These are phyloP conservation scores for Clonostachys sp. DNA, from an alignment of 2,329 filamentous ascomycete genomes.

Conservation along the genomic window DNA sequence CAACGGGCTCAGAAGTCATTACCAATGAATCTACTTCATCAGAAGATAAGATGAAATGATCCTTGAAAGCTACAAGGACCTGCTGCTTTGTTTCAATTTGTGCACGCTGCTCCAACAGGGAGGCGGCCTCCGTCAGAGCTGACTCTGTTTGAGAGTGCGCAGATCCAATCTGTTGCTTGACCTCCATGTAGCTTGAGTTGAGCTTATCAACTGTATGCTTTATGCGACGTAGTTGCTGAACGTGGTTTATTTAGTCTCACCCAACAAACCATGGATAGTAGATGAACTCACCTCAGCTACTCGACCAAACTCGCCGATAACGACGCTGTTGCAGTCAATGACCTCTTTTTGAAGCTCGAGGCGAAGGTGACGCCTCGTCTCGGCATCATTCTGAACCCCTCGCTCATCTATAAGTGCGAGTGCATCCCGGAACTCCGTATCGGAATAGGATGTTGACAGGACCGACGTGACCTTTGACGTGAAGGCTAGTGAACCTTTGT, in stretches of 20 bases:
- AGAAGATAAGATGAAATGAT: slow-evolving; percentile 81
- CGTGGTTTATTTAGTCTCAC: slow-evolving; percentile 13
- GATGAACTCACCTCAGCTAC: slow-evolving; percentile 70
- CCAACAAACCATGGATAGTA: background rate
- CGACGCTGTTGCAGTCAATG: slow-evolving; percentile 85
- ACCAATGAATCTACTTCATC: slow-evolving; percentile 74
- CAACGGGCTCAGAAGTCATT: slow-evolving; percentile 73
- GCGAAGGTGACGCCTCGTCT: slow-evolving; percentile 73
- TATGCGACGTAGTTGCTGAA: slow-evolving; percentile 80
- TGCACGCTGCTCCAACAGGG: slow-evolving; percentile 66
- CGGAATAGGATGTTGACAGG: slow-evolving; percentile 87
- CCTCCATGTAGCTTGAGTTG: slow-evolving; percentile 74
- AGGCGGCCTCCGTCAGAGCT: slow-evolving; percentile 71
- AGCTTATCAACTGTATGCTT: slow-evolving; percentile 72
- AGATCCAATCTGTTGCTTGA: slow-evolving; percentile 72
- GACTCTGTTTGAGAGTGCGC: slow-evolving; percentile 71
- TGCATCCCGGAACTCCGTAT: slow-evolving; percentile 85
- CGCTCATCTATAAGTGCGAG: slow-evolving; percentile 73
- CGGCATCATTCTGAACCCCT: slow-evolving; percentile 66
- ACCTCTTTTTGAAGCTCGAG: slow-evolving; percentile 87
- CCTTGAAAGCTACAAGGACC: slow-evolving; percentile 70
- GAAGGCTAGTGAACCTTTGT: slow-evolving; percentile 61
- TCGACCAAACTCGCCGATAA: slow-evolving; percentile 81
- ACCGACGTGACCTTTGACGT: slow-evolving; percentile 80
- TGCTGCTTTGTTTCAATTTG: slow-evolving; percentile 77